Percentiles rank a stretch among this genome's conserved stretches.
phyloP scores from a whole-genome alignment of 306 rosid genomes.

The Psophocarpus tetragonolobus region DNA sequence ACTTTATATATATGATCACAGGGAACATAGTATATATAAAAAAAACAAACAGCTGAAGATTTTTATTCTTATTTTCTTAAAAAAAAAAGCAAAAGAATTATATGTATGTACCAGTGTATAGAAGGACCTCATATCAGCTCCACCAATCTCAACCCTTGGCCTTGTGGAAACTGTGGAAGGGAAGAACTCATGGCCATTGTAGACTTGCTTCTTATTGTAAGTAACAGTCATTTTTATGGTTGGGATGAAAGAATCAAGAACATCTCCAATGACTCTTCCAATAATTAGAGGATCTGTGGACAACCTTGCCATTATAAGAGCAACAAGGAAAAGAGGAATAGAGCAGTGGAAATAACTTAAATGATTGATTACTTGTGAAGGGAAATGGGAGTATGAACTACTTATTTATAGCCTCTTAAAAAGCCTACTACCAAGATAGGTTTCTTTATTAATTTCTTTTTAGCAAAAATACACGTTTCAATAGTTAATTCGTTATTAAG shows the following conservation, averaged over 20 bases:
- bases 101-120: conserved; percentile 66
- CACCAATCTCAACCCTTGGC: conserved; percentile 84
- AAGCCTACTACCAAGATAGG: background rate
- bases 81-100: background rate
- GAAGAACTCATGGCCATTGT: conserved; percentile 73
- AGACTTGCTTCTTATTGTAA: conserved; percentile 64
- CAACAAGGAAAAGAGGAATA: background rate
- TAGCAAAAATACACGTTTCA: background rate
- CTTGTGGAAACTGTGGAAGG: conserved; percentile 61
- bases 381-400: conserved; percentile 29
- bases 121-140: conserved; percentile 80
- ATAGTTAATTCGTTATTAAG: background rate
- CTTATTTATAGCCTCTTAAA: conserved; percentile 29
- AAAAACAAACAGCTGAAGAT: background rate
- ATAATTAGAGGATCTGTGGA: conserved; percentile 60
- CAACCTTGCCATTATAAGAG: conserved; percentile 46
- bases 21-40: background rate
- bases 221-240: conserved; percentile 53
- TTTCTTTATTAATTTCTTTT: background rate
- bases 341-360: background rate
- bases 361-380: background rate
- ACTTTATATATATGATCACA: background rate
- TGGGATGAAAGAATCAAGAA: conserved; percentile 67
- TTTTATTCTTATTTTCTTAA: background rate
- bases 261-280: conserved; percentile 90